Evolutionary conservation across 2,329 filamentous ascomycete genomes (phyloP).

Genomic region (Monosporascus sp.): DNA sequence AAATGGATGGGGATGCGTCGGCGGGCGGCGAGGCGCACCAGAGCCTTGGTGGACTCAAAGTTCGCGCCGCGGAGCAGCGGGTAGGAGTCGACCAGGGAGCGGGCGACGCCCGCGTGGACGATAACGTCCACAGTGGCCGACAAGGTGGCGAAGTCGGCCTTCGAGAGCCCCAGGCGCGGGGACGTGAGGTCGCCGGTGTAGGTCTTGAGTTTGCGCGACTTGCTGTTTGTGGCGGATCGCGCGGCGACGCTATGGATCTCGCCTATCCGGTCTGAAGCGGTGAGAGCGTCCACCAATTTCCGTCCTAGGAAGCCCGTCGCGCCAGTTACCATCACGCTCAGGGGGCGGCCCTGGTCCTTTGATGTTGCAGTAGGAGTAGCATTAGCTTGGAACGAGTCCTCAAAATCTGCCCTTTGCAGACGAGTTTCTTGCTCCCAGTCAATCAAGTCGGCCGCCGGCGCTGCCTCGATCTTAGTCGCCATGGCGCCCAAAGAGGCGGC

Average conservation of each 20-base stretch:
- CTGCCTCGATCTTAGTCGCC: conserved; percentile 3
- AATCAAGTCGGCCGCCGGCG: conserved; percentile 1
- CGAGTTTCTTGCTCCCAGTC: conserved; percentile 6
- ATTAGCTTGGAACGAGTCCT: not conserved
- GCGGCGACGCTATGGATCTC: conserved; percentile 36
- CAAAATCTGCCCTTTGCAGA: not conserved
- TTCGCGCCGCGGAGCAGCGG: conserved; percentile 22
- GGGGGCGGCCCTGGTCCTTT: conserved; percentile 1
- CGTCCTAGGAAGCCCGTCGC: conserved; percentile 30
- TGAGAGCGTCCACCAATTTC: conserved; percentile 26
- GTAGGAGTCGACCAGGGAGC: conserved; percentile 25
- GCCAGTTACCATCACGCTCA: conserved; percentile 24
- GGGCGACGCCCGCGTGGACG: conserved; percentile 41
- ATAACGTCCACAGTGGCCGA: conserved; percentile 36
- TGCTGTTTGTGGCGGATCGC: conserved; percentile 4
- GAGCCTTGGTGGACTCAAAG: conserved; percentile 22
- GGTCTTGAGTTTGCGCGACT: conserved; percentile 24
- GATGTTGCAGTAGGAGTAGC: not conserved
- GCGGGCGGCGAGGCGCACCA: conserved; percentile 19
- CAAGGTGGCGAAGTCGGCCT: conserved; percentile 23
- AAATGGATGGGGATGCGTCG: conserved; percentile 29
- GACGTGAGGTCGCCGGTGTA: conserved; percentile 32
- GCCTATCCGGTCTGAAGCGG: conserved; percentile 18
- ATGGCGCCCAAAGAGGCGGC: conserved; percentile 3
- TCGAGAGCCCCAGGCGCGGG: conserved; percentile 33